phyloP scores from a whole-genome alignment of 805 yeast genomes.

The Priceomyces medius region DNA sequence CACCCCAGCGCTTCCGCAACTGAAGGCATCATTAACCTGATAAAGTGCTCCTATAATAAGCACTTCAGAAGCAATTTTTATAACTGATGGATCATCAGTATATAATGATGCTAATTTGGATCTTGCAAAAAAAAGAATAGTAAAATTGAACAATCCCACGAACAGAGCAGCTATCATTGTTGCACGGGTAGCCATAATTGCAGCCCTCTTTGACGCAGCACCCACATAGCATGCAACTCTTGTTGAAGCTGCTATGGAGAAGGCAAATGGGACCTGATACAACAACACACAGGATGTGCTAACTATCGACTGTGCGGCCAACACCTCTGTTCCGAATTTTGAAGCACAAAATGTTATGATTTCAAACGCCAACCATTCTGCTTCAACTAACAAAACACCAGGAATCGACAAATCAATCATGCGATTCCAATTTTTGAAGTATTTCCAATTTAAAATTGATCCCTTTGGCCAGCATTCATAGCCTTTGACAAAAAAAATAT shows the following conservation, averaged over 20 bases:
- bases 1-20: slow-evolving; percentile 52
- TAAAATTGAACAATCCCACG: slow-evolving; percentile 38
- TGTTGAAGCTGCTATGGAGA: slow-evolving; percentile 73
- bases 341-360: slow-evolving; percentile 69
- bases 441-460: slow-evolving; percentile 20
- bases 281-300: slow-evolving; percentile 65
- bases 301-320: slow-evolving; percentile 75
- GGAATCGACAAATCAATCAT: slow-evolving; percentile 68
- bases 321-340: slow-evolving; percentile 59
- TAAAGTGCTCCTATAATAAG: slow-evolving; percentile 49
- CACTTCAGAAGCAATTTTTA: slow-evolving; percentile 37
- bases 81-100: slow-evolving; percentile 38
- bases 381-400: slow-evolving; percentile 72
- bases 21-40: slow-evolving; percentile 51
- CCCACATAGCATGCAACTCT: slow-evolving; percentile 78
- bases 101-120: slow-evolving; percentile 39
- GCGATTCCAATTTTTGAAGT: slow-evolving; percentile 57
- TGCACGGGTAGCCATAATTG: slow-evolving; percentile 35
- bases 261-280: slow-evolving; percentile 75
- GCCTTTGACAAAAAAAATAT: slow-evolving; percentile 46
- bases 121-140: slow-evolving; percentile 38
- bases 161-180: slow-evolving; percentile 31
- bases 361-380: slow-evolving; percentile 80
- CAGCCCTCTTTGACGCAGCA: slow-evolving; percentile 49
- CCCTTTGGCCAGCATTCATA: slow-evolving; percentile 43